A percentile compares a stretch with the other conserved stretches of the same genome.
Conservation (phyloP, 192 early-diverging fungal genomes). For the Backusella luteola region DNA sequence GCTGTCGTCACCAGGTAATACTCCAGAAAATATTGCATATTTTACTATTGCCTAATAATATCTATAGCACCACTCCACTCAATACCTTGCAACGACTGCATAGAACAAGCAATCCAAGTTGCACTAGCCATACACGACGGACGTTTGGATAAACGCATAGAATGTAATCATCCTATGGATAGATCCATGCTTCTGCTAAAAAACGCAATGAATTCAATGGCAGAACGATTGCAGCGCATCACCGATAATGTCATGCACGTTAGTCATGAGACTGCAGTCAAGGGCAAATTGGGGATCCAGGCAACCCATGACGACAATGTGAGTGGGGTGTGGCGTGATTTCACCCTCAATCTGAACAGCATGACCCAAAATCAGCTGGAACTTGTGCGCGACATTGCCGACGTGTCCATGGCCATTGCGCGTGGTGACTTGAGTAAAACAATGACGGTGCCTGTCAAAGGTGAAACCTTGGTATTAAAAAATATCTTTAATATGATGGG, state of each 20-base stretch:
- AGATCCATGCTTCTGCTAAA: slow-evolving; percentile 29
- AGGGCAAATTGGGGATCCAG: slow-evolving; percentile 73
- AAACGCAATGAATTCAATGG: slow-evolving; percentile 57
- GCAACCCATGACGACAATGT: slow-evolving; percentile 29
- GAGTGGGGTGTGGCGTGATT: slow-evolving; percentile 54
- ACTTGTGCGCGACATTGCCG: slow-evolving; percentile 62
- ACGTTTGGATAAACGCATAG: slow-evolving; percentile 42
- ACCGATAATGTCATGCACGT: slow-evolving; percentile 62
- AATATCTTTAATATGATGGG: slow-evolving; percentile 58
- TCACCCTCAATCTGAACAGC: slow-evolving; percentile 53
- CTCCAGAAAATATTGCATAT: too few relatives aligned
- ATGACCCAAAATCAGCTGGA: slow-evolving; percentile 57
- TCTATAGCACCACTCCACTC: background rate
- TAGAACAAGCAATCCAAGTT: slow-evolving; percentile 41
- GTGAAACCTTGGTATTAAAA: slow-evolving; percentile 57
- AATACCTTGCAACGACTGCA: slow-evolving; percentile 38
- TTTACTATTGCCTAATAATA: too few relatives aligned
- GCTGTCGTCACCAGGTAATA: background rate
- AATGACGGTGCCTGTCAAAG: slow-evolving; percentile 58
- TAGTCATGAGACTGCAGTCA: slow-evolving; percentile 62
- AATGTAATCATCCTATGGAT: slow-evolving; percentile 32
- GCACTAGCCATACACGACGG: slow-evolving; percentile 45
- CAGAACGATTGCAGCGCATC: slow-evolving; percentile 57
- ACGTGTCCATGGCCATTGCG: slow-evolving; percentile 61
- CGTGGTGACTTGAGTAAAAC: slow-evolving; percentile 54